phyloP scores from a whole-genome alignment of 352 stramenopile species.

The Globisporangium abappressorium region DNA sequence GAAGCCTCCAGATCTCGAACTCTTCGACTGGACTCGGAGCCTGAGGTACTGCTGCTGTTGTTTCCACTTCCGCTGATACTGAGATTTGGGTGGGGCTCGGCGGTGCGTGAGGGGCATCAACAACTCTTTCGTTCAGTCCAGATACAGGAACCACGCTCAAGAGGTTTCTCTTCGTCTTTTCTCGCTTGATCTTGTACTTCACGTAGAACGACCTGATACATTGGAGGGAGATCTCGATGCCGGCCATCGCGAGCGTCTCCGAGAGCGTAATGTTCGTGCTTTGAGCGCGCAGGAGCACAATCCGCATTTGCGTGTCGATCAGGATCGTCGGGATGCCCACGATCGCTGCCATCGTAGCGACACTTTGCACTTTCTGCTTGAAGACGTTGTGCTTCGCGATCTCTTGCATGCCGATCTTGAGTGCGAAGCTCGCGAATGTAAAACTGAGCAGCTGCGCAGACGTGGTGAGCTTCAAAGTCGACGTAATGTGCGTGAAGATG shows the following conservation, averaged over 20 bases:
- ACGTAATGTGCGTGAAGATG: conserved; percentile 12
- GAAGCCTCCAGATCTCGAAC: conserved; percentile 18
- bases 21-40: no score
- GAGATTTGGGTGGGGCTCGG: no score
- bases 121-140: neutral
- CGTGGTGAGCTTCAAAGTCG: neutral
- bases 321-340: conserved; percentile 33
- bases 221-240: conserved; percentile 27
- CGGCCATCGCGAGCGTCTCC: conserved; percentile 19
- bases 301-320: conserved; percentile 36
- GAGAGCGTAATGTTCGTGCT: conserved; percentile 22
- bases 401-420: conserved; percentile 23
- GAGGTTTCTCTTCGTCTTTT: neutral
- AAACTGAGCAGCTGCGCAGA: conserved; percentile 8
- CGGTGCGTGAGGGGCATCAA: no score
- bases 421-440: conserved; percentile 9
- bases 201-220: conserved; percentile 1
- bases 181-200: neutral
- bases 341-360: conserved; percentile 18
- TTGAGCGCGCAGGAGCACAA: conserved; percentile 27
- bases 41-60: no score
- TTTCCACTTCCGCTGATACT: no score
- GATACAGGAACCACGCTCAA: neutral
- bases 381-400: conserved; percentile 9
- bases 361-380: conserved; percentile 9